Evolutionary conservation across 805 yeast genomes (phyloP).

Genomic region (Monosporozyma aerobia): DNA sequence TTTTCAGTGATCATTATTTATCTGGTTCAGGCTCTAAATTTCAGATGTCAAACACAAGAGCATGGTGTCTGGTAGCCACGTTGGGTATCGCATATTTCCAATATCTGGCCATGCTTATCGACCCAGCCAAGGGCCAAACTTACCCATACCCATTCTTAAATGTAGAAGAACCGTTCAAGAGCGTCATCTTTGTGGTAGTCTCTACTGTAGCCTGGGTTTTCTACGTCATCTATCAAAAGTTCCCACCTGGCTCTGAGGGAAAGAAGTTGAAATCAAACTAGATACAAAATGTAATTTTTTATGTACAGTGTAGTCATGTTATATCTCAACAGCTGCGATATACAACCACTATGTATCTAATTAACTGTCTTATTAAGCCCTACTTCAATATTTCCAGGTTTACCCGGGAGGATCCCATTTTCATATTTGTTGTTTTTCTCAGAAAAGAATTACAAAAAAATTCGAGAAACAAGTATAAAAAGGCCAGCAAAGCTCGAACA

Average conservation of each 20-base stretch:
- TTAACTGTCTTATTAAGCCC: not conserved
- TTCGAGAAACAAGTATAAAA: not conserved
- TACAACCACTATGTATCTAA: not conserved
- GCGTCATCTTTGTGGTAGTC: slow-evolving; percentile 41
- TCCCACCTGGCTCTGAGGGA: slow-evolving; percentile 19
- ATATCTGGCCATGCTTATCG: slow-evolving; percentile 40
- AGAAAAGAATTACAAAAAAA: too few relatives aligned
- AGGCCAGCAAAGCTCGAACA: not conserved
- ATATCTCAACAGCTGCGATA: too few relatives aligned
- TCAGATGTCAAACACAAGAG: slow-evolving; percentile 28
- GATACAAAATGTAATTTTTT: not conserved
- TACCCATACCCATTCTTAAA: slow-evolving; percentile 67
- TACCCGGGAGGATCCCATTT: not conserved
- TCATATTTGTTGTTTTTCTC: too few relatives aligned
- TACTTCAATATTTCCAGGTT: not conserved
- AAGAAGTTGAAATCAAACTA: not conserved
- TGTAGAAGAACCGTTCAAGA: slow-evolving; percentile 37
- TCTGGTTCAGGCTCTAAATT: slow-evolving; percentile 41
- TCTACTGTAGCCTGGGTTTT: slow-evolving; percentile 31
- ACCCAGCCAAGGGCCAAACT: slow-evolving; percentile 36
- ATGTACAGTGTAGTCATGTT: too few relatives aligned
- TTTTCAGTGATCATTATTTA: slow-evolving; percentile 41
- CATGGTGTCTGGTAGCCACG: slow-evolving; percentile 32
- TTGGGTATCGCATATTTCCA: slow-evolving; percentile 46
- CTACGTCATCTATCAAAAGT: slow-evolving; percentile 23